A percentile compares a stretch with the other conserved stretches of the same genome.
Evolutionary conservation across 2,329 filamentous ascomycete species (phyloP).

Genomic region (Endoconidiophora laricicola): DNA sequence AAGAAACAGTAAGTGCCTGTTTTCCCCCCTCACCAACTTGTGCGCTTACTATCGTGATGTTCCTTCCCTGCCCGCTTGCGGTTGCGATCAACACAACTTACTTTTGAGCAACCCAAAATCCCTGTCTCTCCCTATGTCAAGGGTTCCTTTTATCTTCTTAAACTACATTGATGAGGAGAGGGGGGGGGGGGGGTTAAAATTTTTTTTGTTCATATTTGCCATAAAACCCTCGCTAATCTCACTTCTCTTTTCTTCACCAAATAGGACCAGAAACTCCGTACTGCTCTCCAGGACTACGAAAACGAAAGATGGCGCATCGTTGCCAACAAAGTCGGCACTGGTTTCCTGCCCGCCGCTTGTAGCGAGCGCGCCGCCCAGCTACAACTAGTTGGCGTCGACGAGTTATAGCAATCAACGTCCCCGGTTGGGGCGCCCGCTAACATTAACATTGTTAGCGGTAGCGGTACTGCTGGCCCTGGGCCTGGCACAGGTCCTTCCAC

Average conservation of each 20-base stretch:
- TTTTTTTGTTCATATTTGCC: not conserved
- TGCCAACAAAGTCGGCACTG: slow-evolving; percentile 75
- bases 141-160: too few relatives aligned
- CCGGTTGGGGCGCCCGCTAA: slow-evolving; percentile 30
- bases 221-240: not conserved
- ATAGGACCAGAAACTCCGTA: slow-evolving; percentile 61
- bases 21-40: not conserved
- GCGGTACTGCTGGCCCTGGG: too few relatives aligned
- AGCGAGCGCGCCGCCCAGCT: slow-evolving; percentile 62
- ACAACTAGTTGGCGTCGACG: slow-evolving; percentile 24
- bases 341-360: slow-evolving; percentile 76
- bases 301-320: slow-evolving; percentile 88
- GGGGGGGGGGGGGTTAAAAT: too few relatives aligned
- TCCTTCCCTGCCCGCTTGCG: not conserved
- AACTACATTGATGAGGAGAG: too few relatives aligned
- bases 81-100: not conserved
- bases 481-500: too few relatives aligned
- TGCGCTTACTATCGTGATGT: not conserved
- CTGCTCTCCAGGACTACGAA: slow-evolving; percentile 68
- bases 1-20: slow-evolving; percentile 58
- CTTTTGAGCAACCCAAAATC: too few relatives aligned
- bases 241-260: not conserved
- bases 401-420: slow-evolving; percentile 39
- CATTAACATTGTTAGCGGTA: slow-evolving; percentile 8
- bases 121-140: too few relatives aligned